Evolutionary conservation across 345 rosid species (phyloP).

Genomic region (Eucalyptus viminalis): DNA sequence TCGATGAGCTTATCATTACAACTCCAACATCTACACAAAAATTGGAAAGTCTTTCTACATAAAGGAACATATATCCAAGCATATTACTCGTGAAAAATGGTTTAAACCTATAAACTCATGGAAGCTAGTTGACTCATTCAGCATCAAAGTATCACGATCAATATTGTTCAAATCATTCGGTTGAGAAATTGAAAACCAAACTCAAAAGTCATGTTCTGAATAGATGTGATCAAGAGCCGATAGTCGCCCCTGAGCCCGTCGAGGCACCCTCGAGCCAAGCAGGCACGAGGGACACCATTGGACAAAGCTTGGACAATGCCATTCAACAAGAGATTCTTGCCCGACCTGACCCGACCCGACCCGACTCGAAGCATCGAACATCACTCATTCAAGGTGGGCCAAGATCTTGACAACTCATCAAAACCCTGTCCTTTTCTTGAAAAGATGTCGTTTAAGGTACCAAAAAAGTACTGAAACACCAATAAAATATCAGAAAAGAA

Average conservation of each 20-base stretch:
- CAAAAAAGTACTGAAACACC: neutral
- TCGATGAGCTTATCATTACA: neutral
- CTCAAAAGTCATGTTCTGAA: neutral
- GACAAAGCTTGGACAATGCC: neutral
- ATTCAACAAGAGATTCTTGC: neutral
- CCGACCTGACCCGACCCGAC: neutral
- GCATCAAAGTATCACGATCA: neutral
- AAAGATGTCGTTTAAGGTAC: too few species aligned
- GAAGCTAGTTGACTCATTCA: neutral
- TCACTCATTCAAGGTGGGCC: neutral
- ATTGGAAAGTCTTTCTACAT: neutral
- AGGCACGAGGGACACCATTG: neutral
- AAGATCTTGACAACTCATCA: neutral
- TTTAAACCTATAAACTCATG: neutral
- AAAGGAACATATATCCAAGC: neutral
- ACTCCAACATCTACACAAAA: neutral
- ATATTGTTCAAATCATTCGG: neutral
- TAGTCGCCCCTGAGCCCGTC: rapidly evolving
- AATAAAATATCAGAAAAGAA: neutral
- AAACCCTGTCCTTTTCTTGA: too few species aligned
- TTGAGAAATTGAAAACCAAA: neutral
- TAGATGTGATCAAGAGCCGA: neutral
- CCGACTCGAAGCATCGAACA: neutral
- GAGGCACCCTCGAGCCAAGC: neutral
- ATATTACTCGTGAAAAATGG: neutral